Conservation (phyloP, 345 rosid species). For the Clarkia xantiana region DNA sequence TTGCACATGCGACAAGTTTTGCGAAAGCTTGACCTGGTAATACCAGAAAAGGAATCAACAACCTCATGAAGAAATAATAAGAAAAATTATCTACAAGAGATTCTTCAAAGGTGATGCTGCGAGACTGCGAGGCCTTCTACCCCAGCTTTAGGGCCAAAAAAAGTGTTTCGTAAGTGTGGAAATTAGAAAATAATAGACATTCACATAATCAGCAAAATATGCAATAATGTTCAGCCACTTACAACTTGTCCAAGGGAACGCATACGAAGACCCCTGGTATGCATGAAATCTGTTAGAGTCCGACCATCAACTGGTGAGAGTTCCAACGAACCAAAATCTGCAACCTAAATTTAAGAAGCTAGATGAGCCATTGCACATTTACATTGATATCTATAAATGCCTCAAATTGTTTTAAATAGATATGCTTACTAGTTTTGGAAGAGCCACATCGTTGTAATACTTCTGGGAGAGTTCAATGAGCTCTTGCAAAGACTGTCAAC, state of each 20-base stretch:
- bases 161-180: no score
- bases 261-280: constrained; percentile 96
- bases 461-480: constrained; percentile 66
- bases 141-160: no score
- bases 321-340: constrained; percentile 97
- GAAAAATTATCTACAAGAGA: no score
- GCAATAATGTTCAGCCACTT: constrained; percentile 21
- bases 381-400: not conserved
- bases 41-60: not conserved
- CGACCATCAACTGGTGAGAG: constrained; percentile 99
- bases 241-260: constrained; percentile 89
- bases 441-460: constrained; percentile 81
- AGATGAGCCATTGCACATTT: constrained; percentile 9
- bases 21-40: constrained; percentile 81
- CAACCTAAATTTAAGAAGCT: constrained; percentile 46
- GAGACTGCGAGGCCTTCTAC: no score
- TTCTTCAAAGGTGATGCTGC: no score
- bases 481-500: constrained; percentile 66
- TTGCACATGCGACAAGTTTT: constrained; percentile 87
- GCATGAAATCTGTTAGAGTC: constrained; percentile 98
- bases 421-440: constrained; percentile 77
- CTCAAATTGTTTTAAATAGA: constrained; percentile 5
- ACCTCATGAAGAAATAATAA: not conserved
- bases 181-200: not conserved
- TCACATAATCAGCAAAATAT: not conserved